Base-by-base conservation (phyloP, 345 rosid species). In the Pistacia vera region DNA sequence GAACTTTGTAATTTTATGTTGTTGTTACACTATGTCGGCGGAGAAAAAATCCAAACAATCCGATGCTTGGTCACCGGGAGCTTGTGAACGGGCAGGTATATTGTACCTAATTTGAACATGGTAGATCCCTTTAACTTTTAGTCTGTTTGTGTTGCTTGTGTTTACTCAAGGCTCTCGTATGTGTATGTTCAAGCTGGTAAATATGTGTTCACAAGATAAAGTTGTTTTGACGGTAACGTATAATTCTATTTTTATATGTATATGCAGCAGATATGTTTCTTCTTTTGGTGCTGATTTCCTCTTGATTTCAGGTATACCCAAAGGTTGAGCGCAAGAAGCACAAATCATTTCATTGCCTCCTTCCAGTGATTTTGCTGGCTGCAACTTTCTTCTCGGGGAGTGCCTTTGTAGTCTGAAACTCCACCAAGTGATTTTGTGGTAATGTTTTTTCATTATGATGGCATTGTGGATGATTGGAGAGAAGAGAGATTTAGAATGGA, bases 391-490 rank as follows among this genome's bases (percentile, higher is more conserved):
- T 88, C 76, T 62, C 83, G 10, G 86, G 88, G 35, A 83, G 80
- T 82, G 91, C 84, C 35, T 75, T 87, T 78, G n/a, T 82, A 28
- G 70, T 84, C 70, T 62, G 82, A 28, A 87, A 84, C 66, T 75
- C 77, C 83, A 4, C 78, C 81, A 58, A 85, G 77, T 72, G 89
- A 85, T 73, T 92, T 94, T 11, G 80, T 77, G 17, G 86, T 90
- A 77, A 92, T 92, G 97, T 79, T 92, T 71, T 94, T 94, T 74
- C 98, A 94, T 80, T 91, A 92, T 28, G 97, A 94, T 64, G 94
- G 93, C 18, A 60, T 63, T 14, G 90, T 94, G 77, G 90, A 94
- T 73, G 87, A 81, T 25, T 92, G 97, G 25, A 25, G 25, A 25
- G 25, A 25, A 25, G 97, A 92, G 72, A 59, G 85, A 89, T 76